Base-by-base conservation (phyloP, 2,329 filamentous ascomycete genomes). In the Allantophomopsis lycopodina region DNA sequence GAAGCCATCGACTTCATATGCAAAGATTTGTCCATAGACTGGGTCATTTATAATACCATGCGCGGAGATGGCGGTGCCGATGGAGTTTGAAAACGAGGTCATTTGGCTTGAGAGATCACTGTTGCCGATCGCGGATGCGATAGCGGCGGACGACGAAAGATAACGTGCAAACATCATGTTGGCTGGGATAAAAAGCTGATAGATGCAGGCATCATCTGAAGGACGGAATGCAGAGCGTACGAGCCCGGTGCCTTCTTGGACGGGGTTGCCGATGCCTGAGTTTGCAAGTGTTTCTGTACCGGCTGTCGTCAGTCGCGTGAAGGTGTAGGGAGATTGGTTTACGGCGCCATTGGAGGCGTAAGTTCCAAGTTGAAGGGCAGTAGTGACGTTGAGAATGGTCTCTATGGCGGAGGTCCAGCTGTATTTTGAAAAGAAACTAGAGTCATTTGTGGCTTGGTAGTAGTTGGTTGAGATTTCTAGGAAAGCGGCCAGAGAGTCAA, bases 401-500 rank as follows among this genome's bases (percentile, higher is more conserved):
- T 81, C 68, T 1, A 95, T 61, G 0, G 88, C 83, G 15, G 65
- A 60, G 11, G 81, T 72, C 83, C 86, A 95, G 39, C 77, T 68
- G 35, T 73, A 71, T 4, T 71, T 79, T 35, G 80, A 62, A 56
- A 93, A 94, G 44, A 85, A 86, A 40, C 69, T 71, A 1, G 66
- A 72, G 31, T 88, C 88, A 1, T 69, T 68, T 0, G 86, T 94
- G 44, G 73, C 69, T 16, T 74, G 67, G 60, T 83, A 74, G 63
- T 94, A 95, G 52, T 91, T 76, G 46, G 84, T 83, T 1, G 76
- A 79, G 5, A 96, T 68, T 33, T 84, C 76, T 7, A 96, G 68
- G 58, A 95, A 95, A 21, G 86, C 79, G 1, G 88, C 86, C 1
- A 95, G 70, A 10, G 83, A 89, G 62, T 95, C 88, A 35, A 95